Conservation (phyloP, 768 basidiomycete species). For the Hygrocybe coccinea region DNA sequence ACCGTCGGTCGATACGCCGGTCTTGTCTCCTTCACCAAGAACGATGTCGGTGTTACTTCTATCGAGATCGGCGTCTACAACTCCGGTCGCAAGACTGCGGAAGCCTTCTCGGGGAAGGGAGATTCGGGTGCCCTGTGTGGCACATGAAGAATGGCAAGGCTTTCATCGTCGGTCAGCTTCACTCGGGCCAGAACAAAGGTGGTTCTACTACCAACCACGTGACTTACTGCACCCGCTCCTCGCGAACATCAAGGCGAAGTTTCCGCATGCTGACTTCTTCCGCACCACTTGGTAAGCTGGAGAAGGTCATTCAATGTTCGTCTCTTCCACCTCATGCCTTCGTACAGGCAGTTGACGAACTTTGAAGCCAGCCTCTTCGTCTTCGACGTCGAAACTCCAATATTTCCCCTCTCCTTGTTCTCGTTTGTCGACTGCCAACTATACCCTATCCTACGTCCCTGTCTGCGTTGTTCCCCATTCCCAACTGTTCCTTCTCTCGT, state of each 20-base stretch:
- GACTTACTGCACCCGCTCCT: constrained; percentile 43
- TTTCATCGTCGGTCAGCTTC: constrained; percentile 31
- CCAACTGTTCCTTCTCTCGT: constrained; percentile 1
- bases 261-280: constrained; percentile 49
- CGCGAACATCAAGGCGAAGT: constrained; percentile 46
- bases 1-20: constrained; percentile 36
- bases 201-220: constrained; percentile 33
- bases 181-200: constrained; percentile 39
- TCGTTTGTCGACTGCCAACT: too few species aligned
- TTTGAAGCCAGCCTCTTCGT: background rate
- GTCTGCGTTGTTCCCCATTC: background rate
- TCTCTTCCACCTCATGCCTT: constrained; percentile 2
- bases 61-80: constrained; percentile 34
- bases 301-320: background rate
- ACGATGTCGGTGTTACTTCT: constrained; percentile 21
- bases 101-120: constrained; percentile 33
- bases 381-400: too few species aligned
- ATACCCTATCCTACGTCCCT: background rate
- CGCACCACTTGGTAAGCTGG: constrained; percentile 21
- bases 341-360: background rate
- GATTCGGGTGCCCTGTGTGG: constrained; percentile 38
- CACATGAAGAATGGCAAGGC: constrained; percentile 26
- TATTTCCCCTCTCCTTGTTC: too few species aligned
- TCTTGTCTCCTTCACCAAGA: constrained; percentile 29
- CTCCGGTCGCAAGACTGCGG: constrained; percentile 24